Conservation (phyloP, 768 basidiomycete genomes). For the Collybia sp. region DNA sequence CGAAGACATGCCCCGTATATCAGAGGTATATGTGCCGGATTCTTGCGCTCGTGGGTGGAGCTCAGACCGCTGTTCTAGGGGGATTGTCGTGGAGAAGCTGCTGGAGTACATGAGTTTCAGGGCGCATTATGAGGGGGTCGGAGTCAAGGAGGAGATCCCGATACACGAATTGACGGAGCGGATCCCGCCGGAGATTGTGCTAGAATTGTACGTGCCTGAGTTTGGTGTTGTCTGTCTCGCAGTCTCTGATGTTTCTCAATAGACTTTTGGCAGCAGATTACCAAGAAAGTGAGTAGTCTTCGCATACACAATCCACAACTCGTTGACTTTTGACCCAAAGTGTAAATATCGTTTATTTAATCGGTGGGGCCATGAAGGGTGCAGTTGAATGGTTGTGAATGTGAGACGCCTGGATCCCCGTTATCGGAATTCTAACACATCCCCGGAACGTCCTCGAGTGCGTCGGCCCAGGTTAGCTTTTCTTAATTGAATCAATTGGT, state of each 20-base stretch:
- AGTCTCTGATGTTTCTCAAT: constrained; percentile 2
- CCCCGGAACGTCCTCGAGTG: too few species aligned
- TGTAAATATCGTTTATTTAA: too few species aligned
- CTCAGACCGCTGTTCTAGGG: constrained; percentile 30
- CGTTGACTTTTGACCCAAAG: too few species aligned
- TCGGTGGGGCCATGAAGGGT: too few species aligned
- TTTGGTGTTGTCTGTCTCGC: background rate
- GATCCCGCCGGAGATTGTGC: constrained; percentile 79
- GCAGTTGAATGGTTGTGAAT: too few species aligned
- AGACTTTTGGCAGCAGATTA: constrained; percentile 64
- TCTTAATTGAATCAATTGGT: too few species aligned
- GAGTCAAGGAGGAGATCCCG: constrained; percentile 74
- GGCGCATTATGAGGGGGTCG: constrained; percentile 65
- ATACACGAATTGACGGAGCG: constrained; percentile 74
- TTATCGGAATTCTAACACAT: too few species aligned
- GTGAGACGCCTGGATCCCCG: too few species aligned
- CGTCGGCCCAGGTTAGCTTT: too few species aligned
- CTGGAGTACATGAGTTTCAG: constrained; percentile 90
- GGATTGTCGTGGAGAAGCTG: constrained; percentile 79
- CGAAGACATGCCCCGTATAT: constrained; percentile 62
- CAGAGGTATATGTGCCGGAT: constrained; percentile 61
- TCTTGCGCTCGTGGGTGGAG: too few species aligned
- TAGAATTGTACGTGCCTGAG: constrained; percentile 73
- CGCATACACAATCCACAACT: too few species aligned
- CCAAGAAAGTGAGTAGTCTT: constrained; percentile 43